These are phyloP conservation scores for Solanum sitiens DNA, from an alignment of 257 asterid species.

Conservation along the genomic window DNA sequence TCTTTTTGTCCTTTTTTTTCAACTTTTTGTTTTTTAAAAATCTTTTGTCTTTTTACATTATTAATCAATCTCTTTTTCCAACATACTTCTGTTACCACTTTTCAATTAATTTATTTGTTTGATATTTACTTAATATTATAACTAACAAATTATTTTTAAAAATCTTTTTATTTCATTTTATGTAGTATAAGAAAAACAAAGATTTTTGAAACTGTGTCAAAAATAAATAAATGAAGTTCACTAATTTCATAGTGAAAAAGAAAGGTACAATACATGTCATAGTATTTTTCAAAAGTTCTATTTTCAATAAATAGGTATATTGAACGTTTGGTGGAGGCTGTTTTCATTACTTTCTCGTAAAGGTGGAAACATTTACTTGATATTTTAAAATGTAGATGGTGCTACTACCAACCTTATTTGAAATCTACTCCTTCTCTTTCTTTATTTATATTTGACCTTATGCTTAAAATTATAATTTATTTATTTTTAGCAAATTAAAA, in stretches of 20 bases:
- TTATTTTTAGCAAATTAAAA: neutral
- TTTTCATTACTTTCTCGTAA: neutral
- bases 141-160: too few species aligned
- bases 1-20: neutral
- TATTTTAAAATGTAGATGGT: neutral
- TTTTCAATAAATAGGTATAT: neutral
- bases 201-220: neutral
- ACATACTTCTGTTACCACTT: neutral
- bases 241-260: neutral
- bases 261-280: neutral
- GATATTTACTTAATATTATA: too few species aligned
- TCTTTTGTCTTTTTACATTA: neutral
- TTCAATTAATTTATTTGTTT: too few species aligned
- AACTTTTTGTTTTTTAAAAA: neutral
- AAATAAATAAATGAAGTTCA: neutral
- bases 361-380: neutral
- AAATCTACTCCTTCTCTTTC: neutral
- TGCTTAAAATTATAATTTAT: neutral
- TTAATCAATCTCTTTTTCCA: neutral
- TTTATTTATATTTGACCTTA: neutral
- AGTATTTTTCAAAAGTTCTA: neutral
- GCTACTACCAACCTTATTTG: neutral
- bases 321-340: neutral
- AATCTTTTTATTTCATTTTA: too few species aligned
- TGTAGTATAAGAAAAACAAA: too few species aligned